phyloP scores from a whole-genome alignment of 2,329 filamentous ascomycete species.

The Lithohypha guttulata region DNA sequence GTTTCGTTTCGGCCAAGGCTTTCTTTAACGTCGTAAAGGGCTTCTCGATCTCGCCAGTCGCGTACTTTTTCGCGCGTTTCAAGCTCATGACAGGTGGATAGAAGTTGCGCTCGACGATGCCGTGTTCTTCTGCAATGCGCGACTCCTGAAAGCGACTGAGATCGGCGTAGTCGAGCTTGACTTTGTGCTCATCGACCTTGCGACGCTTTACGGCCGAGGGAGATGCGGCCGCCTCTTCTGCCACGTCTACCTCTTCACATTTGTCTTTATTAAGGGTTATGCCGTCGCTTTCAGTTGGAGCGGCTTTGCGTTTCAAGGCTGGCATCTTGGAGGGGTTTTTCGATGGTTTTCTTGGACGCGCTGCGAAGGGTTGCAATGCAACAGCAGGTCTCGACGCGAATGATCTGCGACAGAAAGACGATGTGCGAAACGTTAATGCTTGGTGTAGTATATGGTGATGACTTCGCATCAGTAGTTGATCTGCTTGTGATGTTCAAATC shows the following conservation, averaged over 20 bases:
- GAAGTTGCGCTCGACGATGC: slow-evolving; percentile 60
- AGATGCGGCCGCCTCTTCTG: not conserved
- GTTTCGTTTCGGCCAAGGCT: slow-evolving; percentile 51
- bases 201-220: not conserved
- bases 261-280: no score
- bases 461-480: no score
- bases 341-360: no score
- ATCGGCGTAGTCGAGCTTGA: slow-evolving; percentile 1
- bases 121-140: slow-evolving; percentile 34
- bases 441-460: no score
- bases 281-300: no score
- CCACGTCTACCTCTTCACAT: not conserved
- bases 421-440: no score
- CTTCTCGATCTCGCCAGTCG: slow-evolving; percentile 53
- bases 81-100: slow-evolving; percentile 84
- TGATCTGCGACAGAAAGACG: no score
- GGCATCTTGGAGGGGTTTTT: no score
- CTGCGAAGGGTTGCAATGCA: no score
- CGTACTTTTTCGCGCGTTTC: slow-evolving; percentile 64
- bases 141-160: slow-evolving; percentile 15
- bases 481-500: no score
- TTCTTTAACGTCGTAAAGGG: slow-evolving; percentile 59
- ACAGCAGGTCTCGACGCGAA: no score
- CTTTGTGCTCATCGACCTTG: not conserved
- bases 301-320: no score